phyloP scores from a whole-genome alignment of 2,329 filamentous ascomycete genomes.

The Dendrostoma leiphaemia region DNA sequence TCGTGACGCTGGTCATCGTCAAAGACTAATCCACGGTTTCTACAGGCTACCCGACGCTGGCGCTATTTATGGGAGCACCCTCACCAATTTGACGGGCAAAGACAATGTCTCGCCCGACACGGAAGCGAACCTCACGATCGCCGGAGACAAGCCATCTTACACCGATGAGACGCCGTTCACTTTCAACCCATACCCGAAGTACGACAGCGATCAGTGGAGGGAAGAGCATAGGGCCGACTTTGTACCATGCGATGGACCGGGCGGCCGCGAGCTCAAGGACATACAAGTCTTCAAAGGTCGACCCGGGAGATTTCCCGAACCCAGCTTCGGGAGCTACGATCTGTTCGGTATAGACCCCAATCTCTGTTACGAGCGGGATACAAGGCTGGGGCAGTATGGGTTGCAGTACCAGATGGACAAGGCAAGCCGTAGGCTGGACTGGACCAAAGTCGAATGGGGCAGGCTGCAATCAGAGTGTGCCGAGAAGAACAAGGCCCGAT shows the following conservation, averaged over 20 bases:
- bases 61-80: slow-evolving; percentile 56
- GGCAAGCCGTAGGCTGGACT: slow-evolving; percentile 47
- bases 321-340: slow-evolving; percentile 62
- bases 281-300: slow-evolving; percentile 62
- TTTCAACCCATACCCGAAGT: slow-evolving; percentile 71
- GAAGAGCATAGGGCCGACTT: slow-evolving; percentile 54
- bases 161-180: slow-evolving; percentile 48
- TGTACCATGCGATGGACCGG: slow-evolving; percentile 63
- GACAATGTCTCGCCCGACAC: slow-evolving; percentile 29
- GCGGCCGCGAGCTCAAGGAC: slow-evolving; percentile 59
- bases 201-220: slow-evolving; percentile 63
- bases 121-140: slow-evolving; percentile 30
- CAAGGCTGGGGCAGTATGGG: slow-evolving; percentile 67
- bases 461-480: slow-evolving; percentile 66
- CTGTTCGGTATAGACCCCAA: slow-evolving; percentile 59
- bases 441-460: slow-evolving; percentile 69
- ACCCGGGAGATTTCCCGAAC: slow-evolving; percentile 56
- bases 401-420: slow-evolving; percentile 48
- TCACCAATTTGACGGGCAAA: slow-evolving; percentile 43
- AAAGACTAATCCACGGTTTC: slow-evolving; percentile 25
- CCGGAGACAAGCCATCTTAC: slow-evolving; percentile 27
- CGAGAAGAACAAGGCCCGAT: slow-evolving; percentile 65
- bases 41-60: slow-evolving; percentile 44
- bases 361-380: slow-evolving; percentile 66
- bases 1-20: neutral